These are phyloP conservation scores for Solanum piurae DNA, from an alignment of 257 asterid genomes.

Conservation along the genomic window DNA sequence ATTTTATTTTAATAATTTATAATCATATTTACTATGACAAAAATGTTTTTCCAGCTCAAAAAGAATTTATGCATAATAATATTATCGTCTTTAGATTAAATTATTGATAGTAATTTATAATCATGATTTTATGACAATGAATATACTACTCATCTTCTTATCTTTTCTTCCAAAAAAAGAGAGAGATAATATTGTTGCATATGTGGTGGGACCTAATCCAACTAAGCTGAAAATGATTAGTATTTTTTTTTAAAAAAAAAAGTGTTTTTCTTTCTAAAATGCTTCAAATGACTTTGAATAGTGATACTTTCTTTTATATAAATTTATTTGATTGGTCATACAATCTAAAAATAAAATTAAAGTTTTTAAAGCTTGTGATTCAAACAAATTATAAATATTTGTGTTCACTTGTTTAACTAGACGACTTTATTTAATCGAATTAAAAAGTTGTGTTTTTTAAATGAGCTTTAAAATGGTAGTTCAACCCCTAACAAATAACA, in stretches of 20 bases:
- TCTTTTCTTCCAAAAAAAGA: background rate
- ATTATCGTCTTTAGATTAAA: background rate
- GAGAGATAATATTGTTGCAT: background rate
- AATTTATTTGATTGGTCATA: background rate
- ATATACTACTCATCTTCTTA: background rate
- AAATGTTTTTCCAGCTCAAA: too few relatives aligned
- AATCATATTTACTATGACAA: background rate
- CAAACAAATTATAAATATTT: too few relatives aligned
- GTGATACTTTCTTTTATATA: background rate
- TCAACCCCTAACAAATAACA: too few relatives aligned
- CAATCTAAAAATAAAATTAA: too few relatives aligned
- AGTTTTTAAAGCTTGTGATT: background rate
- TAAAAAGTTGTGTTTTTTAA: too few relatives aligned
- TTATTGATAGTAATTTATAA: too few relatives aligned
- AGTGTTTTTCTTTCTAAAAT: too few relatives aligned
- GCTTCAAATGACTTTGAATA: too few relatives aligned
- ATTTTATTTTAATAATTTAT: too few relatives aligned
- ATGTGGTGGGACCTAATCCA: background rate
- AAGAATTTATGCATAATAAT: background rate
- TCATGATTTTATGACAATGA: background rate
- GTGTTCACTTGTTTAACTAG: too few relatives aligned
- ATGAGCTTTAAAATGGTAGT: too few relatives aligned
- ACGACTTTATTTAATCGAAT: accelerated
- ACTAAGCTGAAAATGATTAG: background rate
- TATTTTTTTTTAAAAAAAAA: too few relatives aligned